A percentile compares a stretch with the other conserved stretches of the same genome.
Conservation (phyloP, 2,329 filamentous ascomycete species). For the Ophiostoma australiae region DNA sequence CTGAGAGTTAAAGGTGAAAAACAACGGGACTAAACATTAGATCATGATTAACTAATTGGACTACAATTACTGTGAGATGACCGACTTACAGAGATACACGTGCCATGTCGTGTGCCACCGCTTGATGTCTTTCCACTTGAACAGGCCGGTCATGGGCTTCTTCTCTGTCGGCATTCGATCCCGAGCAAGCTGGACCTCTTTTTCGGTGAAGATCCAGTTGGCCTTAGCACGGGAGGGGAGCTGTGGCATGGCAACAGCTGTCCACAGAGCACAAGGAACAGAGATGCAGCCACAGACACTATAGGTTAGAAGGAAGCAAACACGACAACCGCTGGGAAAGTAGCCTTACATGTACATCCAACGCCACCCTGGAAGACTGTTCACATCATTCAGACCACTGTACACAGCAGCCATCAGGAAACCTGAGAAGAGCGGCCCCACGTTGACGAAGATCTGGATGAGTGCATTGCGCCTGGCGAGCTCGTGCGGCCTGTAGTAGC, state of each 20-base stretch:
- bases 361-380: background rate
- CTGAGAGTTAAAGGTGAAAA: constrained; percentile 29
- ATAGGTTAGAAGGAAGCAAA: constrained; percentile 27
- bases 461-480: constrained; percentile 32
- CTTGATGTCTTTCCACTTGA: constrained; percentile 33
- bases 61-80: no score
- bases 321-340: background rate
- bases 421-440: constrained; percentile 31
- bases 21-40: constrained; percentile 27
- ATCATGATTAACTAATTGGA: background rate
- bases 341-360: background rate
- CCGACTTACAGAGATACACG: constrained; percentile 30
- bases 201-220: constrained; percentile 31
- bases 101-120: constrained; percentile 34
- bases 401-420: constrained; percentile 32
- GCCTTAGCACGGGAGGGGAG: constrained; percentile 30
- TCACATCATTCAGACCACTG: constrained; percentile 30
- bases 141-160: constrained; percentile 30
- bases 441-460: constrained; percentile 31
- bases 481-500: constrained; percentile 34
- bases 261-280: constrained; percentile 31
- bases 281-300: constrained; percentile 32
- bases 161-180: constrained; percentile 30
- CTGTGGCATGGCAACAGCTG: constrained; percentile 31
- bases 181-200: constrained; percentile 29